Base-by-base conservation (phyloP, 441 rosid genomes). In the Gossypium gossypioides region DNA sequence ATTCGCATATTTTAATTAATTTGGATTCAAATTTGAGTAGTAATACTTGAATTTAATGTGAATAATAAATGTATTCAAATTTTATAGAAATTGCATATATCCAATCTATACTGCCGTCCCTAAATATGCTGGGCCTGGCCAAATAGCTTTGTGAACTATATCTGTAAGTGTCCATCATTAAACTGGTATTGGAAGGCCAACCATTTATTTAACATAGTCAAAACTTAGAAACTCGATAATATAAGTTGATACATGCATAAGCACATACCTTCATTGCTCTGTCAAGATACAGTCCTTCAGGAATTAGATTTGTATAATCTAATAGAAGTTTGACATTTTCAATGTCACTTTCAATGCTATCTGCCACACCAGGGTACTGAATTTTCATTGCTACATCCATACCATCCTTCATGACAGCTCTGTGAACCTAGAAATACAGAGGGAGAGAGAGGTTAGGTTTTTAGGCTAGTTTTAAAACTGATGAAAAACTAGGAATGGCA, bases 291-390 rank as follows among this genome's bases (percentile, higher is more conserved):
- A 92, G 97, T 64, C 99, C 97, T 81, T 92, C 77, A 7, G 99
- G 99, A 71, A 94, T 92, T 32, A 92, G 81, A 76, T 92, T 94
- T 18, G 99, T 89, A 72, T 92, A 92, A 74, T 85, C 85, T 62
- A 94, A 78, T 4, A 94, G 81, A 66, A 89, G 91, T 81, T 90
- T 92, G 69, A 90, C 97, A 77, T 92, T 94, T 76, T 94, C 94
- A 60, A 94, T 87, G 80, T 94, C 99, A 81, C 97, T 94, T 54
- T 92, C 97, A 74, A 94, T 89, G 81, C 97, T 94, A 75, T 88
- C 75, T 56, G 97, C 99, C 80, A 94, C 97, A 3, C 97, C 97
- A 79, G 99, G 99, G 81, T 94, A 94, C 82, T 94, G 99, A 81
- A 94, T 94, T 84, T 94, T 94, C 89, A 94, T 90, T 15, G 97